Evolutionary conservation across 2,329 filamentous ascomycete genomes (phyloP), one percentile per base, ranked within the genome.

Genomic region (Neopestalotiopsis rosae): DNA sequence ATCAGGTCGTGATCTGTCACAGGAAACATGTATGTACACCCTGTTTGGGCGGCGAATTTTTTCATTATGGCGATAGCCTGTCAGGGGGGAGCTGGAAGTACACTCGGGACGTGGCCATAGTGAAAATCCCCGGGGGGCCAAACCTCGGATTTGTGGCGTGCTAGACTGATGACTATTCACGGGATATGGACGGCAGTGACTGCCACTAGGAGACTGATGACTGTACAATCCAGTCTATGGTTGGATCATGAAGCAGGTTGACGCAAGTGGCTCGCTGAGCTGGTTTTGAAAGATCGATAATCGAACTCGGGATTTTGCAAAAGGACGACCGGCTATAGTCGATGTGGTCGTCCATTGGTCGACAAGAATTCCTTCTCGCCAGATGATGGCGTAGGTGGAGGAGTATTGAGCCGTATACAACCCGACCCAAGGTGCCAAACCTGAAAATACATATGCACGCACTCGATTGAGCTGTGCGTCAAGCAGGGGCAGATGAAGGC

Each of bases 381-480:
- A 30, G 59, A n/a, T 20, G 13, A 28, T 65, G 62, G 42, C 62
- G 62, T 65, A 49, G 34, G 62, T 45, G 40, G 62, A 65, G n/a
- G 40, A 30, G 62, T 34, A 62, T n/a, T 34, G n/a, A 38, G 32
- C 32, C 59, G 32, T 40, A 6, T 12, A 62, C 24, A 34, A 45
- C 13, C 40, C 62, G 30, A 45, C 40, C 24, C 30, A 20, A 52
- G n/a, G 45, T 49, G 20, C 34, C 62, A 49, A 30, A 49, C 42
- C 30, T 9, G 59, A 24, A 28, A 34, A 24, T 38, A 63, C n/a
- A 10, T 57, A 57, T 58, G 32, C 63, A 56, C 49, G 32, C 63
- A 56, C 49, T 66, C 63, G 63, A 66, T 66, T 66, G 63, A 66
- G 63, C 63, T 66, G 63, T 66, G n/a, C 49, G 17, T 49, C 13